Evolutionary conservation across 305 asterid species (phyloP).

Genomic region (Solanum aculeatissimum): DNA sequence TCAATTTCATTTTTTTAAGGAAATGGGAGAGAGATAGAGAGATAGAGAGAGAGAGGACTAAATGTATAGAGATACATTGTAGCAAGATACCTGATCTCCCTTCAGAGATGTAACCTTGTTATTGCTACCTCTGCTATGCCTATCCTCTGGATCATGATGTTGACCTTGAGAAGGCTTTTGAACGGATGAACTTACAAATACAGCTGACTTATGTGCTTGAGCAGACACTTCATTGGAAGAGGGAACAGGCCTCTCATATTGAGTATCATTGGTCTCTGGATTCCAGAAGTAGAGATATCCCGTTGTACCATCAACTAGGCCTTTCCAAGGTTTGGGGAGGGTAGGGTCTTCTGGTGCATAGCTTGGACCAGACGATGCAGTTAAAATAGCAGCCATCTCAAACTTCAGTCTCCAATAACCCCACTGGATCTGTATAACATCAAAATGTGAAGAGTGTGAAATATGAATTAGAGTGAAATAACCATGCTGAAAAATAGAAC

Average conservation of each 20-base stretch:
- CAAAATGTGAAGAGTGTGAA: not conserved
- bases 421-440: not conserved
- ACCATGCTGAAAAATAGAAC: not conserved
- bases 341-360: conserved; percentile 96
- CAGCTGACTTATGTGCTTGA: conserved; percentile 26
- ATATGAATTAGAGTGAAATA: not conserved
- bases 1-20: not conserved
- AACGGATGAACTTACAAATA: conserved; percentile 44
- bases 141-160: conserved; percentile 20
- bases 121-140: conserved; percentile 30
- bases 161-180: conserved; percentile 44
- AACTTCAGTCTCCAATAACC: not conserved
- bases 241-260: conserved; percentile 73
- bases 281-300: conserved; percentile 95
- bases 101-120: conserved; percentile 30
- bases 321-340: conserved; percentile 95
- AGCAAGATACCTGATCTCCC: conserved; percentile 35
- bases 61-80: not conserved
- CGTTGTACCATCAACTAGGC: conserved; percentile 75
- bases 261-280: conserved; percentile 90
- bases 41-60: not conserved
- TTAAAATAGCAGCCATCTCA: conserved; percentile 54
- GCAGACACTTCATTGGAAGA: conserved; percentile 25
- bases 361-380: conserved; percentile 32
- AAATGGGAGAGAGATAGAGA: not conserved